Conservation (phyloP, 257 asterid species). For the Buddleja alternifolia region DNA sequence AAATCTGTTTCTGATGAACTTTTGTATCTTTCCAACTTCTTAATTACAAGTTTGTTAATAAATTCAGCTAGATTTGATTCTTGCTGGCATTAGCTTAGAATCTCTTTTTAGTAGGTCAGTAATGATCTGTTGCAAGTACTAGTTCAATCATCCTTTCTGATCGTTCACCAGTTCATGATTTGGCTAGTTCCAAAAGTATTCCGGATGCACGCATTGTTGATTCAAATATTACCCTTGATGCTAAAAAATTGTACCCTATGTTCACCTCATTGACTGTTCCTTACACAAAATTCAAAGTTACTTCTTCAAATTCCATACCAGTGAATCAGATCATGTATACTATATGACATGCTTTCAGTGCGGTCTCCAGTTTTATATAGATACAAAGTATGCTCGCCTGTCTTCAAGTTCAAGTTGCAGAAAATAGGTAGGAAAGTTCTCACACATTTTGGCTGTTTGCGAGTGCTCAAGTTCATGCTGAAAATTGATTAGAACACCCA, state of each 20-base stretch:
- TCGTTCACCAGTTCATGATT: not conserved
- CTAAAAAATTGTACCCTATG: not conserved
- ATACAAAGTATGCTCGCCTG: too few relatives aligned
- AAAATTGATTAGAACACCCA: not conserved
- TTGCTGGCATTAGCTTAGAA: slow-evolving; percentile 1
- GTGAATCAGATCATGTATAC: too few relatives aligned
- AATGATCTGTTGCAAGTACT: too few relatives aligned
- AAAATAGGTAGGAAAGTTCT: too few relatives aligned
- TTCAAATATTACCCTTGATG: not conserved
- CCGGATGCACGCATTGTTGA: not conserved
- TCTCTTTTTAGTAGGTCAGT: not conserved
- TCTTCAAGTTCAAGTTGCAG: too few relatives aligned
- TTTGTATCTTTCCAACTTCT: not conserved
- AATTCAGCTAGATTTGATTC: not conserved
- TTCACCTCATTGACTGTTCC: not conserved
- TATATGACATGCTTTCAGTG: not conserved
- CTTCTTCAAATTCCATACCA: too few relatives aligned
- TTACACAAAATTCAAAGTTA: too few relatives aligned
- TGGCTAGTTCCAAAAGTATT: not conserved
- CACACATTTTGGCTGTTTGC: not conserved
- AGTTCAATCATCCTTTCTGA: not conserved
- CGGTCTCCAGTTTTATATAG: too few relatives aligned
- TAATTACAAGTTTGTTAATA: not conserved
- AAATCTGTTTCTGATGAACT: not conserved
- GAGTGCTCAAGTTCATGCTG: not conserved